Conservation (phyloP, 2,329 filamentous ascomycete species). For the Microcyclosporella mali region DNA sequence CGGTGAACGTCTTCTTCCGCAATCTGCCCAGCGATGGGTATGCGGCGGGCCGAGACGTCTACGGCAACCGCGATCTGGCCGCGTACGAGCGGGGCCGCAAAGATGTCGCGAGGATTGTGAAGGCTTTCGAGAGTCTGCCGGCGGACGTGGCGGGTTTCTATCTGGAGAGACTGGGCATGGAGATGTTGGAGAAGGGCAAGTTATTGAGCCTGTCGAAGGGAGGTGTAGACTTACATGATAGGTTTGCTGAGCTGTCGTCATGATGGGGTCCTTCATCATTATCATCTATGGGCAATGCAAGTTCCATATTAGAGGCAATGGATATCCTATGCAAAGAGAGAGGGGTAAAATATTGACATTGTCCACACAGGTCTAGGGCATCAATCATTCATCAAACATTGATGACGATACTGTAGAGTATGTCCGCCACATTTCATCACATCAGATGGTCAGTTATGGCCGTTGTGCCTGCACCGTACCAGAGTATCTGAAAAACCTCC, state of each 20-base stretch:
- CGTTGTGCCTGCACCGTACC: no score
- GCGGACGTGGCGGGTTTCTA: conserved; percentile 67
- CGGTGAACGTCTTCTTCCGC: conserved; percentile 86
- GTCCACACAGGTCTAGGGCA: no score
- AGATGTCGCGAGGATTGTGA: conserved; percentile 62
- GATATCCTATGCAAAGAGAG: no score
- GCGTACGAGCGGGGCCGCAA: conserved; percentile 75
- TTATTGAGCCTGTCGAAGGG: conserved; percentile 4
- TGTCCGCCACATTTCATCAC: no score
- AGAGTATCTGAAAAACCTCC: no score
- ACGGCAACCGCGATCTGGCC: conserved; percentile 78
- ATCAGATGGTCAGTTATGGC: no score
- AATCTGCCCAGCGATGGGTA: conserved; percentile 52
- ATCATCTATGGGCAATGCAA: no score
- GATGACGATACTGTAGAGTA: no score
- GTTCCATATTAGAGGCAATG: no score
- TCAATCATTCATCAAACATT: no score
- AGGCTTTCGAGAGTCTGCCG: conserved; percentile 59
- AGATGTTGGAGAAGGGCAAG: conserved; percentile 45
- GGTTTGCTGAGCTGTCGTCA: conserved; percentile 3
- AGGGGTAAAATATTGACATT: no score
- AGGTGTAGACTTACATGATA: not conserved
- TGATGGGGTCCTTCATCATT: no score
- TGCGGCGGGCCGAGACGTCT: conserved; percentile 71
- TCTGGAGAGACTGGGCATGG: conserved; percentile 62